Evolutionary conservation across 2,329 filamentous ascomycete species (phyloP).

Genomic region (Cladophialophora immunda): DNA sequence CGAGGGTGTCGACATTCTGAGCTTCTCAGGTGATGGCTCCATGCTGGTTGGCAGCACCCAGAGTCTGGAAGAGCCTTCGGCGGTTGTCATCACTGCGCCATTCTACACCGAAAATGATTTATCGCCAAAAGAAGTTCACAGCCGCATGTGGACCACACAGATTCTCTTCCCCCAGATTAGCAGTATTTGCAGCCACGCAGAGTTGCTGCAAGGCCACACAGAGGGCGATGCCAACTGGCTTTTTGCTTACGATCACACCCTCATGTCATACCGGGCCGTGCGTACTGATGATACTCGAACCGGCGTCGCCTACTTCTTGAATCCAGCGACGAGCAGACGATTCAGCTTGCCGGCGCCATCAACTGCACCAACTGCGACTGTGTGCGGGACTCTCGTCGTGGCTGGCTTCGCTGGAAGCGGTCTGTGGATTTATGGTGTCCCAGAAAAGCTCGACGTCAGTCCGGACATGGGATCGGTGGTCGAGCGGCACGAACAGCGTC

Average conservation of each 20-base stretch:
- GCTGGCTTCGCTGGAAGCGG: conserved; percentile 76
- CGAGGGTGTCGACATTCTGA: conserved; percentile 75
- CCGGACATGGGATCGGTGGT: conserved; percentile 43
- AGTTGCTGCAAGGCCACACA: conserved; percentile 64
- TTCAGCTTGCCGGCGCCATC: conserved; percentile 71
- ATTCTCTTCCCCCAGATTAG: conserved; percentile 85
- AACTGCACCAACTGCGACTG: conserved; percentile 74
- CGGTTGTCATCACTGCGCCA: conserved; percentile 79
- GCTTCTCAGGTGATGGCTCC: conserved; percentile 80
- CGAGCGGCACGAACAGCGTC: conserved; percentile 39
- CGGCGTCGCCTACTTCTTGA: conserved; percentile 81
- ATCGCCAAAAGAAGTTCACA: conserved; percentile 66
- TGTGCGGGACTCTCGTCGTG: conserved; percentile 74
- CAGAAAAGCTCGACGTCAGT: conserved; percentile 72
- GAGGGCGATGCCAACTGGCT: conserved; percentile 74
- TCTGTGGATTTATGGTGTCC: conserved; percentile 81
- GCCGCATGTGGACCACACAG: conserved; percentile 83
- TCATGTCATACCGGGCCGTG: conserved; percentile 80
- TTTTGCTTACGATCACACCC: conserved; percentile 78
- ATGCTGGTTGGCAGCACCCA: conserved; percentile 80
- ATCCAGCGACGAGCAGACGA: conserved; percentile 59
- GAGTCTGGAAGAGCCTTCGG: conserved; percentile 70
- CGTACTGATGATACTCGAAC: conserved; percentile 77
- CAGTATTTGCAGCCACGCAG: conserved; percentile 78
- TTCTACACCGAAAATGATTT: conserved; percentile 71